Conservation (phyloP, 2,329 filamentous ascomycete genomes). For the Aspergillus ibericus region DNA sequence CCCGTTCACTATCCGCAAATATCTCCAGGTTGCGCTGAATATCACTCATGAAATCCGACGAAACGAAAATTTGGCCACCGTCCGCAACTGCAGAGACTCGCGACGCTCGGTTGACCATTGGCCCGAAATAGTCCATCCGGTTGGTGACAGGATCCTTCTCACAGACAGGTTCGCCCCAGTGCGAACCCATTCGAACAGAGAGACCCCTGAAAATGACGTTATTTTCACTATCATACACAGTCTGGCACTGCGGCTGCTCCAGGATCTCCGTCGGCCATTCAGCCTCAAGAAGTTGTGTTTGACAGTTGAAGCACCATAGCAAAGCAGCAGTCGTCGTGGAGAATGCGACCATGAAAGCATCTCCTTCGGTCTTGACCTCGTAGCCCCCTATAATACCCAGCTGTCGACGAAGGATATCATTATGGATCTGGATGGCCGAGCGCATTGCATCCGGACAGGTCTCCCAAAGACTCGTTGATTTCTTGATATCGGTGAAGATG, state of each 20-base stretch:
- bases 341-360: conserved; percentile 99
- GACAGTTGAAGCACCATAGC: conserved; percentile 94
- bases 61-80: conserved; percentile 94
- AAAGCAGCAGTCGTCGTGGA: conserved; percentile 91
- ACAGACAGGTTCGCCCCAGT: conserved; percentile 91
- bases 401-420: conserved; percentile 92
- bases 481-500: conserved; percentile 99
- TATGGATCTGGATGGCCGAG: conserved; percentile 95
- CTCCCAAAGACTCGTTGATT: conserved; percentile 94
- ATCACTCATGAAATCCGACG: conserved; percentile 94
- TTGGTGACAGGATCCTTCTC: conserved; percentile 94
- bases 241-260: conserved; percentile 79
- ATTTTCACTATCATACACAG: conserved; percentile 78
- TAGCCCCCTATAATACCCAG: conserved; percentile 92
- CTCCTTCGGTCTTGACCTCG: conserved; percentile 99
- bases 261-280: conserved; percentile 93
- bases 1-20: conserved; percentile 80
- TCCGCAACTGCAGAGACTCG: conserved; percentile 93
- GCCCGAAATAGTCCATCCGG: conserved; percentile 98
- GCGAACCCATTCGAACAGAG: conserved; percentile 95
- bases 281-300: conserved; percentile 81
- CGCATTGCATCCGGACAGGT: conserved; percentile 93
- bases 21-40: conserved; percentile 87
- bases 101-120: conserved; percentile 97
- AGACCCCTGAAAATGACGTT: conserved; percentile 90